These are phyloP conservation scores for Diaporthe citriasiana DNA, from an alignment of 2,329 filamentous ascomycete genomes.

Conservation along the genomic window DNA sequence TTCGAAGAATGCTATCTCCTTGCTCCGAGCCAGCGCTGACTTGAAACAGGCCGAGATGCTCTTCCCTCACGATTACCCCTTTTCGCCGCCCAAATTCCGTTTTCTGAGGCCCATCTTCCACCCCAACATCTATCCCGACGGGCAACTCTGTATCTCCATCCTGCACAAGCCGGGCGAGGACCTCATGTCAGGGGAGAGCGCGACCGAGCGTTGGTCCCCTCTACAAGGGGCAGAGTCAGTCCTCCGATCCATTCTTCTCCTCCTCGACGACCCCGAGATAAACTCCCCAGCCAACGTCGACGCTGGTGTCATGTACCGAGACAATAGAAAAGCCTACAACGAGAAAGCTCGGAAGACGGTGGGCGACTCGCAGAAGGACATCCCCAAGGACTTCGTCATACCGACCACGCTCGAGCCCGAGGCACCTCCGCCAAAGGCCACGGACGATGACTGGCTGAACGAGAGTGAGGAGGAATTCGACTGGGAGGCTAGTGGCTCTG, in stretches of 20 bases:
- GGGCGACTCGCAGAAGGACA: conserved; percentile 80
- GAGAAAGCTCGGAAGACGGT: conserved; percentile 77
- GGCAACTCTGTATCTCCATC: conserved; percentile 95
- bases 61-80: conserved; percentile 92
- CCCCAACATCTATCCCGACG: conserved; percentile 93
- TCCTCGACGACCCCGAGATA: conserved; percentile 95
- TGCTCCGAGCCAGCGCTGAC: background rate
- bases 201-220: conserved; percentile 94
- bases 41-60: conserved; percentile 79
- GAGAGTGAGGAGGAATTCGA: conserved; percentile 82
- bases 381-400: conserved; percentile 85
- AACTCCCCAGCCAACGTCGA: conserved; percentile 96
- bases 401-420: conserved; percentile 78
- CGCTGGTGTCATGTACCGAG: conserved; percentile 87
- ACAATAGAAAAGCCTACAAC: conserved; percentile 78
- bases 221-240: conserved; percentile 96
- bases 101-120: conserved; percentile 87
- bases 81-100: conserved; percentile 87
- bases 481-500: conserved; percentile 77
- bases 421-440: conserved; percentile 72
- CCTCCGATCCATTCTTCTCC: conserved; percentile 89
- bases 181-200: conserved; percentile 89
- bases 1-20: background rate
- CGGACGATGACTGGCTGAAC: conserved; percentile 87
- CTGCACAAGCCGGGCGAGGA: conserved; percentile 94